Evolutionary conservation across 225 moss, liverwort and hornwort genomes (phyloP).

Genomic region (Lunularia cruciata): DNA sequence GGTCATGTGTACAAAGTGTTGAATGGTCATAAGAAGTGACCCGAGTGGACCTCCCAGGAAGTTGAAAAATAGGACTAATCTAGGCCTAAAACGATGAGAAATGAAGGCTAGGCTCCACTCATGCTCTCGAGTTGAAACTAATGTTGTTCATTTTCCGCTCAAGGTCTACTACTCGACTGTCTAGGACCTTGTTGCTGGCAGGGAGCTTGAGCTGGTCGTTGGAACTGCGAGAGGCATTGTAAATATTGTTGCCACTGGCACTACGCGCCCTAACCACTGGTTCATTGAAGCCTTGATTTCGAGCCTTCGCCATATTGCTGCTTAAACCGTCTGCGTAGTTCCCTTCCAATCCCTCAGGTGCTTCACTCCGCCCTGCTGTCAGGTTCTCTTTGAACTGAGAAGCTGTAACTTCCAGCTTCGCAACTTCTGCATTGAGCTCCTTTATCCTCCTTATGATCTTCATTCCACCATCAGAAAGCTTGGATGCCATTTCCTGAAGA

Average conservation of each 20-base stretch:
- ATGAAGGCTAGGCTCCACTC: no score
- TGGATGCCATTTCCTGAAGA: slow-evolving; percentile 54
- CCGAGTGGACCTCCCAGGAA: no score
- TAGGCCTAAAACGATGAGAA: no score
- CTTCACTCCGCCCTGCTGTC: not conserved
- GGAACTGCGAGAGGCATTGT: not conserved
- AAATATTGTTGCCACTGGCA: slow-evolving; percentile 42
- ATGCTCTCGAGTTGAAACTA: no score
- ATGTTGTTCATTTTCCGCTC: not conserved
- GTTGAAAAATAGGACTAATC: no score
- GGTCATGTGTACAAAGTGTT: no score
- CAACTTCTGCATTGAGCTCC: slow-evolving; percentile 50
- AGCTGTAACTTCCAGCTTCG: slow-evolving; percentile 48
- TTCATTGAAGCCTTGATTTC: not conserved
- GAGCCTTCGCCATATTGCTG: not conserved
- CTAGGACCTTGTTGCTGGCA: not conserved
- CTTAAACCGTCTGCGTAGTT: not conserved
- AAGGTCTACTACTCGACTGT: not conserved
- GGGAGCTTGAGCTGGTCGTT: not conserved
- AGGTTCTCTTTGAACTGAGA: slow-evolving; percentile 38
- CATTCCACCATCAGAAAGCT: slow-evolving; percentile 64
- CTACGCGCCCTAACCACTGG: slow-evolving; percentile 31
- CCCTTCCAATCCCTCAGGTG: not conserved
- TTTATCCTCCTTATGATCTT: slow-evolving; percentile 66
- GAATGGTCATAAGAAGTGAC: no score